Evolutionary conservation across 176 grass and related monocot genomes (phyloP).

Genomic region (Ensete ventricosum): DNA sequence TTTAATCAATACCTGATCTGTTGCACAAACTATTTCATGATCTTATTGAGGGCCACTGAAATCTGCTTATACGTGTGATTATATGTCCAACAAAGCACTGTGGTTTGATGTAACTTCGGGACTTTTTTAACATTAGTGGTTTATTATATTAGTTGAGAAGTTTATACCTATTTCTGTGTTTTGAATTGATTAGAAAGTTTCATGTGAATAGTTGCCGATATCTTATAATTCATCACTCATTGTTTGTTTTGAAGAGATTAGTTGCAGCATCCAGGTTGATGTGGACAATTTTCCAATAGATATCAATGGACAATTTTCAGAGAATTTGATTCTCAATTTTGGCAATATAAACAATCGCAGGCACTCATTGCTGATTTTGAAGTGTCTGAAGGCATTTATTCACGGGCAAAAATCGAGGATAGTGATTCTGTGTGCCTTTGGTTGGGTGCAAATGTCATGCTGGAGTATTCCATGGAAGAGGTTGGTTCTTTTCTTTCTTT

Average conservation of each 20-base stretch:
- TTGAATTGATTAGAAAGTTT: too few species aligned
- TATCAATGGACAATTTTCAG: too few species aligned
- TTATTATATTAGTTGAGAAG: not conserved
- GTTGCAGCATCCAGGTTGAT: too few species aligned
- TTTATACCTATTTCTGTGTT: not conserved
- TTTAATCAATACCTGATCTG: not conserved
- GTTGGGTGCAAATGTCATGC: constrained; percentile 97
- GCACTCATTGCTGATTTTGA: constrained; percentile 77
- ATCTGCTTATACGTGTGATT: not conserved
- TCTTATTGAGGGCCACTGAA: not conserved
- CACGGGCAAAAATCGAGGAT: constrained; percentile 65
- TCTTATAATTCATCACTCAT: too few species aligned
- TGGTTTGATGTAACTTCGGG: not conserved
- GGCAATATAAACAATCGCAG: constrained; percentile 33
- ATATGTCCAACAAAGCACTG: not conserved
- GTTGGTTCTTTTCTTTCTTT: constrained; percentile 21
- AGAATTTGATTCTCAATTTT: not conserved
- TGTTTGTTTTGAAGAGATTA: too few species aligned
- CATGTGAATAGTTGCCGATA: too few species aligned
- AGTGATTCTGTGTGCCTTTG: constrained; percentile 80
- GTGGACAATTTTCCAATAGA: too few species aligned
- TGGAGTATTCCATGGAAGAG: constrained; percentile 85
- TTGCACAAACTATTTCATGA: not conserved
- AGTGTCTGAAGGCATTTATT: constrained; percentile 94
- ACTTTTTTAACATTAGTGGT: not conserved